Evolutionary conservation across 495 filamentous ascomycete species (phyloP).

Genomic region (Talaromyces ruber): DNA sequence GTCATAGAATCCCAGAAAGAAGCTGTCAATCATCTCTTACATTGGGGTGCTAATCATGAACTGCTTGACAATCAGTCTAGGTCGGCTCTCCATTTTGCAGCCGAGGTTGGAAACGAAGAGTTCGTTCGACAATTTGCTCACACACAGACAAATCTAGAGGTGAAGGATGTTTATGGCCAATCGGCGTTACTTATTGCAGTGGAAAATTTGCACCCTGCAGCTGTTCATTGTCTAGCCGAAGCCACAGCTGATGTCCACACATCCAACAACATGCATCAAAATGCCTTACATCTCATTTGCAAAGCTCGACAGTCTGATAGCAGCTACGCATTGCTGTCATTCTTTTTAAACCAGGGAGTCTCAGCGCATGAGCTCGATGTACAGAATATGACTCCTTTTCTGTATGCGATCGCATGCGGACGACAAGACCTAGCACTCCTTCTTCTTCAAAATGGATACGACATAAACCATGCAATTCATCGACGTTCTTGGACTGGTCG

Average conservation of each 20-base stretch:
- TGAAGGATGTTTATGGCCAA: slow-evolving; percentile 1
- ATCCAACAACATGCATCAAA: background rate
- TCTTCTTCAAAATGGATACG: background rate
- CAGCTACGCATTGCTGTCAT: background rate
- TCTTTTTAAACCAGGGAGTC: background rate
- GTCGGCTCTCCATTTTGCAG: slow-evolving; percentile 1
- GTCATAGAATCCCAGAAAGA: background rate
- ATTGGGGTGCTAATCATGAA: background rate
- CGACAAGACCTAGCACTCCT: background rate
- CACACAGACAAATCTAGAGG: background rate
- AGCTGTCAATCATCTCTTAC: slow-evolving; percentile 2
- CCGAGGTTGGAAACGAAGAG: background rate
- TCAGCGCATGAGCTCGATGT: background rate
- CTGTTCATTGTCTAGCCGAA: background rate
- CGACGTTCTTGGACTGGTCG: background rate
- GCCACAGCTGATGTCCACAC: background rate
- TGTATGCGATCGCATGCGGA: background rate
- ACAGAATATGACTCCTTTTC: slow-evolving; percentile 2
- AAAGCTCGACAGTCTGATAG: background rate
- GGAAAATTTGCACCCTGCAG: background rate
- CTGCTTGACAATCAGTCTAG: background rate
- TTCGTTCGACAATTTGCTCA: background rate
- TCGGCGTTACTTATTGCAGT: background rate
- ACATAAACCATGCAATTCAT: background rate
- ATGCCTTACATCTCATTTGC: slow-evolving; percentile 3